A percentile compares a stretch with the other conserved stretches of the same genome.
Conservation (phyloP, 208 protist genomes). For the Trypanosoma rangeli region DNA sequence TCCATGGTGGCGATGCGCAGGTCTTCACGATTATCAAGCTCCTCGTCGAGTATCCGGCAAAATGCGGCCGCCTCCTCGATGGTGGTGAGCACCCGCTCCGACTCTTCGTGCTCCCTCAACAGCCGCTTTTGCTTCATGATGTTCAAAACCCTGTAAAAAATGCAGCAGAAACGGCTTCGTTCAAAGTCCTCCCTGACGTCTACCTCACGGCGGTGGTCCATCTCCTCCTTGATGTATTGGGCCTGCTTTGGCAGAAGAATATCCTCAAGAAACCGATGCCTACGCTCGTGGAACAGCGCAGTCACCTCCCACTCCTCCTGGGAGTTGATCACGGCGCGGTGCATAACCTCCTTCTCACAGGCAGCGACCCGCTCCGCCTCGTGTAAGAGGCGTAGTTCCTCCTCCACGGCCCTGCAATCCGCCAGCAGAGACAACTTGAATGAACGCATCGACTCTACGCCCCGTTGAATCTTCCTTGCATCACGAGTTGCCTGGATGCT, state of each 20-base stretch:
- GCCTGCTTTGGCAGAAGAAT: slow-evolving; percentile 14
- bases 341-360: slow-evolving; percentile 31
- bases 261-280: slow-evolving; percentile 7
- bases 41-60: slow-evolving; percentile 4
- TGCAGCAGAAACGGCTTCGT: background rate
- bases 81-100: slow-evolving; percentile 10
- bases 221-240: slow-evolving; percentile 16
- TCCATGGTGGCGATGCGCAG: slow-evolving; percentile 21
- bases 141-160: background rate
- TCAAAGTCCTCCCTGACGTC: slow-evolving; percentile 38
- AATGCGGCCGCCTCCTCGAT: slow-evolving; percentile 12
- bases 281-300: background rate
- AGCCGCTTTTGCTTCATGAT: slow-evolving; percentile 23
- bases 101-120: slow-evolving; percentile 1
- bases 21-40: slow-evolving; percentile 28
- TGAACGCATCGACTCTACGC: slow-evolving; percentile 25
- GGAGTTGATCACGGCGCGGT: slow-evolving; percentile 35
- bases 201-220: slow-evolving; percentile 23
- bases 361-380: slow-evolving; percentile 27
- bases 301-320: slow-evolving; percentile 36
- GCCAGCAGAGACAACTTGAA: slow-evolving; percentile 39
- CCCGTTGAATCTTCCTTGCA: slow-evolving; percentile 35
- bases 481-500: slow-evolving; percentile 49
- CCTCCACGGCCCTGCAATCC: slow-evolving; percentile 33
- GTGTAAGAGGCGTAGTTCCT: slow-evolving; percentile 38